Base-by-base conservation (phyloP, 1,284 basidiomycete genomes). In the Cutaneotrichosporon arboriforme region DNA sequence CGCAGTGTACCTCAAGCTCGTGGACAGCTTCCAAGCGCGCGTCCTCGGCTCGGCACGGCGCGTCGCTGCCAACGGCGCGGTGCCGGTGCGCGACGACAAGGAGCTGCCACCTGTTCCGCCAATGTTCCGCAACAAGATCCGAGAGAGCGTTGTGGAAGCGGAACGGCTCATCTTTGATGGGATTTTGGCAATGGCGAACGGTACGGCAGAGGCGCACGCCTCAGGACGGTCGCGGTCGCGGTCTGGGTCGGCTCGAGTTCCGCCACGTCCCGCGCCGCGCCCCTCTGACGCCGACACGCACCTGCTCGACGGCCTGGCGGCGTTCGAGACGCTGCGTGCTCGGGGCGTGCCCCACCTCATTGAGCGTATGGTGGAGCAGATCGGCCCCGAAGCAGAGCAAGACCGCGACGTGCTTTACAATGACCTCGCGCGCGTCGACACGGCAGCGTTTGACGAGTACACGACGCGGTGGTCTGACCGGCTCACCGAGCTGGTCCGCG, bases 101-200 rank as follows among this genome's bases (percentile, higher is more conserved):
- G 50, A 36, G 15, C n/a, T 33, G 12, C 61, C 64, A 21, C 43
- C 61, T 4, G 33, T 77, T 3, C 60, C 74, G 0, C 26, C 58
- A 10, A 67, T 65, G 14, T 76, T 75, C 57, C 70, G 75, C 33
- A 69, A 78, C 14, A 88, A 88, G 76, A 87, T 97, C 66, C 86
- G 85, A 20, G 87, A 86, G 58, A 83, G 87, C 0, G 97, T 97
- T 74, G 74, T 97, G 44, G 92, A 97, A 67, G 83, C 86, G 1
- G 69, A 96, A 26, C 92, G 94, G 72, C 85, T 86, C 21, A 86
- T 96, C 62, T 78, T 97, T 43, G 91, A 97, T 63, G 94, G 94
- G 0, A 77, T 97, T 45, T 83, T 93, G 21, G 81, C 84, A 51
- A 79, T 97, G 13, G 89, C 90, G 8, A 20, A 35, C 13, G 44